phyloP scores from a whole-genome alignment of 495 filamentous ascomycete genomes.

The Cercophora samala region DNA sequence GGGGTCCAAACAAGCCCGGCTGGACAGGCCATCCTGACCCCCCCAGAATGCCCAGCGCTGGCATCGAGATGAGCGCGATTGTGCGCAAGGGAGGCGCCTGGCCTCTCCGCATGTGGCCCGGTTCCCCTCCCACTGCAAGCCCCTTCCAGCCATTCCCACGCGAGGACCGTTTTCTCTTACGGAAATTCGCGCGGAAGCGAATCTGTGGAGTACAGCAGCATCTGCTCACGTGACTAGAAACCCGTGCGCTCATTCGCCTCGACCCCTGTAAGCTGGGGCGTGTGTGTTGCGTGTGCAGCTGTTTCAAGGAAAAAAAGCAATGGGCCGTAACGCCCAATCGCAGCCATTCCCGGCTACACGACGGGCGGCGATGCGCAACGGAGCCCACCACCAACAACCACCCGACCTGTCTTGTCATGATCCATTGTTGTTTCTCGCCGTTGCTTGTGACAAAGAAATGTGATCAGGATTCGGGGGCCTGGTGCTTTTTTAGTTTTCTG shows the following conservation, averaged over 20 bases:
- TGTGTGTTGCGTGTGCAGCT: not conserved
- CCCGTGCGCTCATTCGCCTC: slow-evolving; percentile 22
- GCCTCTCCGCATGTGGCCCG: slow-evolving; percentile 1
- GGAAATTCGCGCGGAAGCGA: slow-evolving; percentile 25
- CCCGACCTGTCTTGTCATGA: not conserved
- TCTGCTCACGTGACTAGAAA: slow-evolving; percentile 29
- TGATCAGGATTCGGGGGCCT: not conserved
- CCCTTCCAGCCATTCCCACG: slow-evolving; percentile 3
- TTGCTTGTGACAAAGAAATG: not conserved
- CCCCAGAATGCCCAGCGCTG: not conserved
- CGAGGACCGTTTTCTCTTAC: slow-evolving; percentile 7
- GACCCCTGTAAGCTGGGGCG: slow-evolving; percentile 2
- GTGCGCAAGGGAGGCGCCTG: not conserved
- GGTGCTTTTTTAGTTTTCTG: not conserved
- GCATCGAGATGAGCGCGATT: not conserved
- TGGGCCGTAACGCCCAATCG: not conserved
- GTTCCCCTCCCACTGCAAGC: not conserved
- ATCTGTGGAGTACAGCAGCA: slow-evolving; percentile 31
- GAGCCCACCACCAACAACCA: not conserved
- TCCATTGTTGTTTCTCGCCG: not conserved
- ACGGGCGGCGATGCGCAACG: too few species aligned
- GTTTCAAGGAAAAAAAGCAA: not conserved
- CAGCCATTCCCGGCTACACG: not conserved
- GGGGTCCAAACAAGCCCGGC: not conserved
- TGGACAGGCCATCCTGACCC: not conserved